Evolutionary conservation across 202 grass and related monocot genomes (phyloP), one percentile per base, ranked within the genome.

Genomic region (Eragrostis tef): DNA sequence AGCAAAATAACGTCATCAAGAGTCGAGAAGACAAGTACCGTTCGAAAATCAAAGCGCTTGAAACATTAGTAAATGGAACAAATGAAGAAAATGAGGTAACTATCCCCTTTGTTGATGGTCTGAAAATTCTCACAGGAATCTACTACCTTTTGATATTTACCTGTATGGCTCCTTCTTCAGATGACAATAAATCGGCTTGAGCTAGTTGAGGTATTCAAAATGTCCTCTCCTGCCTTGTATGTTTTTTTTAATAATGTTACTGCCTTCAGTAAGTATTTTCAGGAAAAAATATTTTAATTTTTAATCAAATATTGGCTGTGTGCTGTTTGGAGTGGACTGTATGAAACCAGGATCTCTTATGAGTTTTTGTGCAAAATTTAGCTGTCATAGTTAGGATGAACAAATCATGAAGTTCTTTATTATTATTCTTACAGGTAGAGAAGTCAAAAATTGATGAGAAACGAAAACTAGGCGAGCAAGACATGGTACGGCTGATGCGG

Each of bases 31-130:
- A 98, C 31, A 98, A 98, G 79, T 98, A 94, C 43, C 81, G 73
- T 19, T 94, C 94, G 81, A 98, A 89, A 89, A 93, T 94, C 72
- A 98, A 92, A 71, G 92, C 88, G 15, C 94, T 94, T 5, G 92
- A 98, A 82, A 94, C 88, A 43, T 90, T 98, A 84, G 94, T 94
- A 80, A 91, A 91, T 85, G 92, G 95, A 63, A 93, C 95, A 74
- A 93, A 93, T 80, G 92, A 93, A 86, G 95, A 98, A 89, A 93
- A 91, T 31, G 90, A 93, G 95, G 95, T 98, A 92, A 60, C 6
- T 0, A 73, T 15, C 11, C 10, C 63, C 79, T 48, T 75, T 87
- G 6, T 68, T 42, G 39, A 71, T 31, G 15, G 36, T 48, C 66
- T 68, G 11, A 80, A 75, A 82, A 83, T 71, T 71, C 27, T 64